phyloP scores from a whole-genome alignment of 495 filamentous ascomycete genomes.

The Penicillium coprophilum region DNA sequence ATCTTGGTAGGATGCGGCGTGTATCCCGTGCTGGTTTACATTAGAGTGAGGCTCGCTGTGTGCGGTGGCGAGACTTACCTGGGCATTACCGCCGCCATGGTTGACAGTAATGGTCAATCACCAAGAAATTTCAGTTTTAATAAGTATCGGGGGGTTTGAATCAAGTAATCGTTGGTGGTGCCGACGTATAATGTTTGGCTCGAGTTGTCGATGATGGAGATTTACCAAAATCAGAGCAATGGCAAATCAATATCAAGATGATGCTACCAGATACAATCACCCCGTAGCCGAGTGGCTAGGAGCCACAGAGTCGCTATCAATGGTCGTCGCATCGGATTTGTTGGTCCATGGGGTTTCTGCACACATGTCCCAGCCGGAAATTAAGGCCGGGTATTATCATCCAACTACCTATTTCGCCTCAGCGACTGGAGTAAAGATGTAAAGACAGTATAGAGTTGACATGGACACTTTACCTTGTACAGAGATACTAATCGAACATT shows the following conservation, averaged over 20 bases:
- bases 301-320: not conserved
- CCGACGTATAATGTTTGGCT: not conserved
- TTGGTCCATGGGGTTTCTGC: not conserved
- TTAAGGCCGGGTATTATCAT: not conserved
- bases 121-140: not conserved
- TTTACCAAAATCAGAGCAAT: not conserved
- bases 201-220: not conserved
- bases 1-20: conserved; percentile 27
- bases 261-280: not conserved
- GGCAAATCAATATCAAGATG: not conserved
- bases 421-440: not conserved
- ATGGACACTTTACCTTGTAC: not conserved
- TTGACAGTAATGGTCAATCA: not conserved
- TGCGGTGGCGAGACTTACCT: not conserved
- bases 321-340: not conserved
- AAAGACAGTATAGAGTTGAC: not conserved
- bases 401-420: not conserved
- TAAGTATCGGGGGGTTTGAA: not conserved
- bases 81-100: conserved; percentile 9
- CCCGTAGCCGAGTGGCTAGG: not conserved
- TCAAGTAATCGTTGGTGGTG: not conserved
- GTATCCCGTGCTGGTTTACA: conserved; percentile 11
- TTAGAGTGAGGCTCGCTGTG: not conserved
- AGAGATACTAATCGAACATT: not conserved
- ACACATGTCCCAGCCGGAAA: not conserved